Evolutionary conservation across 176 grass and related monocot genomes (phyloP), one percentile per base, ranked within the genome.

Genomic region (Juncus inflexus): DNA sequence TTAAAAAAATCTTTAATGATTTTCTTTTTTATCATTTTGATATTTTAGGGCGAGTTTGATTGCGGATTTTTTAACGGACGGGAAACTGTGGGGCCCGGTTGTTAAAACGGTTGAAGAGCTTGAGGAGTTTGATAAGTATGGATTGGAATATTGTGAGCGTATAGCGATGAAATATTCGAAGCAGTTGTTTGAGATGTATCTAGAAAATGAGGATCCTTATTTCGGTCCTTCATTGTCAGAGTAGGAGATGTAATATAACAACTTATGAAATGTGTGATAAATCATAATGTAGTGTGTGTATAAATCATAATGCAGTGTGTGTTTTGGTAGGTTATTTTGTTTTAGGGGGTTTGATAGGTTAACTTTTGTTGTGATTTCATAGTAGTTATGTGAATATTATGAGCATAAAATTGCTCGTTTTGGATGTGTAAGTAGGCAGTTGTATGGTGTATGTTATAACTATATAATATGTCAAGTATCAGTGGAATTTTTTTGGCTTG

Each of bases 141-240:
- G 63, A 35, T 35, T 76, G 69, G 14, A 75, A 8, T 82, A 78
- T 73, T 87, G 91, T 70, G 47, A 11, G 76, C 78, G 70, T 50
- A 19, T 87, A 11, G 84, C 87, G 42, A 65, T 13, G 10, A 73
- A 12, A 58, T 87, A 87, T 60, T 87, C 87, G 9, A 90, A 79
- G 36, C 91, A 96, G 66, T 63, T 96, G 36, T 95, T 95, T 65
- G 15, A 39, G 58, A 96, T 96, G 60, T 96, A 83, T 41, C 69
- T 63, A 69, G 78, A 71, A 16, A 75, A 80, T 72, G 91, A 96
- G 61, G 87, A 85, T 15, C 79, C 81, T 35, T 81, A 80, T 55
- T 87, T 96, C 57, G 61, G 37, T 66, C 81, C 66, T 41, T 73
- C 84, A 63, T 79, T 66, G 42, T 50, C 19, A 45, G 9, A 50